phyloP scores from a whole-genome alignment of 352 stramenopile species.

The Globisporangium lucens region DNA sequence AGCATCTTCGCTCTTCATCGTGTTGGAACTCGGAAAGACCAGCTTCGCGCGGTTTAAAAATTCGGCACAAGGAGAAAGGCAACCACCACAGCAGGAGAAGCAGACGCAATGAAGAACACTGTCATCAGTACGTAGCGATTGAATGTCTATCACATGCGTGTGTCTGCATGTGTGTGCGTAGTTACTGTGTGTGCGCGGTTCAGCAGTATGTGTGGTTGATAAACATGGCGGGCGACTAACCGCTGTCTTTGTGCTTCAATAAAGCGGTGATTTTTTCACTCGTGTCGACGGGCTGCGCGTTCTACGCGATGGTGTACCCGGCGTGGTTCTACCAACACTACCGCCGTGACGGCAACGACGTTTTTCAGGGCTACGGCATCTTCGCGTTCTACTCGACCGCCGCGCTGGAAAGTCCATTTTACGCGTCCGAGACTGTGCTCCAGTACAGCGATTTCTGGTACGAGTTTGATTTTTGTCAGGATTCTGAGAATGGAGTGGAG shows the following conservation, averaged over 20 bases:
- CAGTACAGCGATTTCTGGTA: slow-evolving; percentile 77
- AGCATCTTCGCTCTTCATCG: neutral
- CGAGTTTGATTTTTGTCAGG: neutral
- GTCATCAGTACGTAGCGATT: slow-evolving; percentile 49
- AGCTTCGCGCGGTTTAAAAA: neutral
- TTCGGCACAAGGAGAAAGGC: neutral
- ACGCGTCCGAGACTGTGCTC: slow-evolving; percentile 72
- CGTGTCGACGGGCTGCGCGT: slow-evolving; percentile 65
- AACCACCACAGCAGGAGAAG: neutral
- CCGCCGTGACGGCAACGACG: slow-evolving; percentile 58
- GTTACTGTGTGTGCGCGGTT: neutral
- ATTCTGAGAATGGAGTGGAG: neutral
- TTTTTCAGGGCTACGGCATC: slow-evolving; percentile 79
- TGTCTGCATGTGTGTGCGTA: neutral
- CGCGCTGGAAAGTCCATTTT: slow-evolving; percentile 68
- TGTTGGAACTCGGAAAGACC: neutral
- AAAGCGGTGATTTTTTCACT: slow-evolving; percentile 77
- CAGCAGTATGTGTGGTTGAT: neutral
- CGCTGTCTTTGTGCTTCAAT: slow-evolving; percentile 7
- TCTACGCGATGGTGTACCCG: slow-evolving; percentile 79
- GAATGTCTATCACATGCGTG: neutral
- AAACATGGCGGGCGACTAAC: slow-evolving; percentile 3
- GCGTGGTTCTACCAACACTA: slow-evolving; percentile 88
- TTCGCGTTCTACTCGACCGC: slow-evolving; percentile 84
- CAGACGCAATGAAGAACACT: slow-evolving; percentile 63